Base-by-base conservation (phyloP, 2,329 filamentous ascomycete species). In the Cercospora berteroae region DNA sequence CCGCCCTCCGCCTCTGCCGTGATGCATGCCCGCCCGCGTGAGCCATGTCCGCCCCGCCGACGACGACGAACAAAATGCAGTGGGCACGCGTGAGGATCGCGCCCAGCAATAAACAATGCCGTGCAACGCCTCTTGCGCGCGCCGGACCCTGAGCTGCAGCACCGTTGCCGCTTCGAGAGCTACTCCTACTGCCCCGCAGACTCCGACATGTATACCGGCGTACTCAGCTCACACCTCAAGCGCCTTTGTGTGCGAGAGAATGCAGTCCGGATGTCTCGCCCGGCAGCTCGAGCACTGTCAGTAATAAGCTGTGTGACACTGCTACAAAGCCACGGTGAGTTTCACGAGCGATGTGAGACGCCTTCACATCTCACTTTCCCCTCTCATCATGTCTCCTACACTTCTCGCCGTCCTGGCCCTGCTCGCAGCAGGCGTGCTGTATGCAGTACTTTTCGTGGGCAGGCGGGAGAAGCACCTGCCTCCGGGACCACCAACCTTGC, bases 401-500 rank as follows among this genome's bases (percentile, higher is more conserved):
- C 7, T 70, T 6, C 27, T 62, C 25, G 25, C 60, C 60, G 12
- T 62, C 8, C 33, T 66, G 5, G 56, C 48, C n/a, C 20, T 64
- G 50, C 57, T 71, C 10, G 67, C 50, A 12, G 65, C 60, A 2
- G 68, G 63, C 16, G 5, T 68, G 3, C 39, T 70, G n/a, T 73
- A 74, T 59, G 18, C 66, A 27, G 18, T 68, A 13, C 50, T 69
- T 7, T 68, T 60, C 55, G 52, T 71, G 9, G 73, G 73, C 12
- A 59, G 68, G 13, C 69, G 72, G 20, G 71, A 72, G 29, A 71
- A 73, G 60, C 62, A 68, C 42, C 61, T 74, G 7, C 72, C 72
- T 25, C 73, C 76, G 64, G 81, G 81, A 1, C 81, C 80, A 13
- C 79, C 76, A 23, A 81, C 80, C 0, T 39, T 82, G 0, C 81